A percentile compares a stretch with the other conserved stretches of the same genome.
These are phyloP conservation scores for Cladosporium sp. DNA, from an alignment of 2,329 filamentous ascomycete species.

Conservation along the genomic window DNA sequence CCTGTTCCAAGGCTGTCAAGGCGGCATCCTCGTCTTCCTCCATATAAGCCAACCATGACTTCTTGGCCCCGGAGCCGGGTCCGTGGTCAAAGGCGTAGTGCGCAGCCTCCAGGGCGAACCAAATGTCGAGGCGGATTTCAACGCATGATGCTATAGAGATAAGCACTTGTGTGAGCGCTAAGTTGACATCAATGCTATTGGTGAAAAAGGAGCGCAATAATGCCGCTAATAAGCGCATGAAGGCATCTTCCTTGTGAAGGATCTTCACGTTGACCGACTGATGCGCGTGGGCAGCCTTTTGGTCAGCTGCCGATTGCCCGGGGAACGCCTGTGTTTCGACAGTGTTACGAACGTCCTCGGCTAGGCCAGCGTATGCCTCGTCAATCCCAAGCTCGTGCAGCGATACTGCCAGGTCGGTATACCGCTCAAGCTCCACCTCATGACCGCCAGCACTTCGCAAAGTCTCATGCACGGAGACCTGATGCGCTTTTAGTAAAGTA, in stretches of 20 bases:
- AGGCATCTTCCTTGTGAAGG: constrained; percentile 48
- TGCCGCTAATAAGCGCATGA: constrained; percentile 46
- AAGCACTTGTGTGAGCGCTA: constrained; percentile 77
- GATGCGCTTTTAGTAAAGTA: constrained; percentile 64
- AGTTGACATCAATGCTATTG: constrained; percentile 85
- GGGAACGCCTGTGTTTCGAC: constrained; percentile 26
- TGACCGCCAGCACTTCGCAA: constrained; percentile 67
- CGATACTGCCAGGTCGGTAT: constrained; percentile 61
- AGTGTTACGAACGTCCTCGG: constrained; percentile 56
- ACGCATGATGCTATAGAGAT: constrained; percentile 79
- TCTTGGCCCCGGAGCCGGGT: constrained; percentile 34
- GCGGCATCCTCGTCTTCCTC: constrained; percentile 30
- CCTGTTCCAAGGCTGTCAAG: constrained; percentile 23
- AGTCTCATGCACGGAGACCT: constrained; percentile 47
- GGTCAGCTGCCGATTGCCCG: constrained; percentile 4
- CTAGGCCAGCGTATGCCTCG: constrained; percentile 63
- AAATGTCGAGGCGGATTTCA: constrained; percentile 80
- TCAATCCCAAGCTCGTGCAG: constrained; percentile 67
- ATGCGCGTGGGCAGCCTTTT: background rate
- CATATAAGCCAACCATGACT: constrained; percentile 25
- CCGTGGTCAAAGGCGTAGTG: constrained; percentile 17
- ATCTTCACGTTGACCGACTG: constrained; percentile 2
- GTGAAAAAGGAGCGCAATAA: constrained; percentile 75
- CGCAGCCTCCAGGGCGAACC: constrained; percentile 58
- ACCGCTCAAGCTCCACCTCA: constrained; percentile 65